Evolutionary conservation across 2,329 filamentous ascomycete genomes (phyloP).

Genomic region (Trichothecium sympodiale): DNA sequence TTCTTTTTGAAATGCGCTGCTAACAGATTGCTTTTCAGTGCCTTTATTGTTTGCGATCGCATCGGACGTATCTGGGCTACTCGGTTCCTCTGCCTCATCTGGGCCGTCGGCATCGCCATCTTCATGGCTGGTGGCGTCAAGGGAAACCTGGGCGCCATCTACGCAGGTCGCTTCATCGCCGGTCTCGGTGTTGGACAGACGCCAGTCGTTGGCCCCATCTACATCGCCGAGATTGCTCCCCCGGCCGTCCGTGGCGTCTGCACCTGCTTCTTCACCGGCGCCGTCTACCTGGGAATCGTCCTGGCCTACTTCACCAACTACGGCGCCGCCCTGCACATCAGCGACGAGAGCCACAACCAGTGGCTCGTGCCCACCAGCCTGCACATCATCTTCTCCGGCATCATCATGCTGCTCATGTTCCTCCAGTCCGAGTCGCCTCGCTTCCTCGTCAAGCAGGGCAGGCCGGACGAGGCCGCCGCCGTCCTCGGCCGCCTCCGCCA

Average conservation of each 20-base stretch:
- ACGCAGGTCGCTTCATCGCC: conserved; percentile 55
- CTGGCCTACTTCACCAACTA: conserved; percentile 70
- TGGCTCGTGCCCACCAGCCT: conserved; percentile 63
- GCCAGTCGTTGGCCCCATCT: conserved; percentile 57
- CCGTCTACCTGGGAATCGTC: conserved; percentile 67
- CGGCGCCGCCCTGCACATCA: conserved; percentile 40
- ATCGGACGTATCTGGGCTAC: conserved; percentile 55
- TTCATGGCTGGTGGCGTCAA: conserved; percentile 41
- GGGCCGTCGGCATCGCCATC: conserved; percentile 46
- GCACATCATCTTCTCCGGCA: conserved; percentile 65
- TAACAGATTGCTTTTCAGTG: conserved; percentile 26
- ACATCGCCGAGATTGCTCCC: conserved; percentile 62
- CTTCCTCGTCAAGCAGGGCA: conserved; percentile 55
- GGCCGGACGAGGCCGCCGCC: conserved; percentile 44
- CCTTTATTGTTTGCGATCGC: conserved; percentile 46
- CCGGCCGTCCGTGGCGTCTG: conserved; percentile 61
- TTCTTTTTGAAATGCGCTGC: neutral
- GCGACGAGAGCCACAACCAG: conserved; percentile 31
- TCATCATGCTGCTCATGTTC: conserved; percentile 61
- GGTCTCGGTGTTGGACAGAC: conserved; percentile 57
- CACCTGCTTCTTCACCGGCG: conserved; percentile 42
- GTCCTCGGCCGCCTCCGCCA: conserved; percentile 48
- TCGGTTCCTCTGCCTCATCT: conserved; percentile 42
- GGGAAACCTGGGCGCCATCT: conserved; percentile 45
- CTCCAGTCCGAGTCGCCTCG: conserved; percentile 60